Evolutionary conservation across 257 asterid species (phyloP).

Genomic region (Lantana camara): DNA sequence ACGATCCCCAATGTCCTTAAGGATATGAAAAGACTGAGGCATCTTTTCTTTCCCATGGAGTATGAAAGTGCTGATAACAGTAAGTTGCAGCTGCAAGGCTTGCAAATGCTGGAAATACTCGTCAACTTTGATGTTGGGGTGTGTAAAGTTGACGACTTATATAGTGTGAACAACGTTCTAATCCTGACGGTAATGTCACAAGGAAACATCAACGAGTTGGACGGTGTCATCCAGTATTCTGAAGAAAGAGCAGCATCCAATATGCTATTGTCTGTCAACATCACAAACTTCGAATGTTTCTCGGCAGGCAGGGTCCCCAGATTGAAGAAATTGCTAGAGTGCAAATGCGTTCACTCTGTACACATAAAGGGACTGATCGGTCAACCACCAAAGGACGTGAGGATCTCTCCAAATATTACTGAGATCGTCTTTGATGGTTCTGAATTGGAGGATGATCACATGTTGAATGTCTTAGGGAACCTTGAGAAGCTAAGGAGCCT

Average conservation of each 20-base stretch:
- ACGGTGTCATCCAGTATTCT: background rate
- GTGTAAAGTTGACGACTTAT: conserved; percentile 15
- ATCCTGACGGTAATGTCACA: background rate
- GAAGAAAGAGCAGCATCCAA: background rate
- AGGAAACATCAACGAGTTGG: conserved; percentile 1
- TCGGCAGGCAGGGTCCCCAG: background rate
- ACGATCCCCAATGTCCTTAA: background rate
- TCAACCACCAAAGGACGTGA: background rate
- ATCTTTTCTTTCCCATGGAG: conserved; percentile 28
- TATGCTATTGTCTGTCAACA: background rate
- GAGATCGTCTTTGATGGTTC: conserved; percentile 21
- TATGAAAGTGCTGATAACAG: background rate
- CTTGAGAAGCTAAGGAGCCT: conserved; percentile 23
- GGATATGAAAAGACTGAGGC: background rate
- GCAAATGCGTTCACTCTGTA: background rate
- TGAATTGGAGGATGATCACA: conserved; percentile 27
- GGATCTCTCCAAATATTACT: background rate
- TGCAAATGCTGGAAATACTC: conserved; percentile 27
- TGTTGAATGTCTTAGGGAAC: conserved; percentile 18
- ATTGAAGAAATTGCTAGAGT: background rate
- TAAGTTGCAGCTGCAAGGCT: conserved; percentile 16
- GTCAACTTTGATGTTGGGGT: conserved; percentile 18
- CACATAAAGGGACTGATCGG: conserved; percentile 23
- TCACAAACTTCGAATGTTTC: conserved; percentile 28
- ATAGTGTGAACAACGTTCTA: background rate